Percentiles rank a stretch among this genome's conserved stretches.
Conservation (phyloP, 148 eudicot species). For the Rhododendron williamsianum region DNA sequence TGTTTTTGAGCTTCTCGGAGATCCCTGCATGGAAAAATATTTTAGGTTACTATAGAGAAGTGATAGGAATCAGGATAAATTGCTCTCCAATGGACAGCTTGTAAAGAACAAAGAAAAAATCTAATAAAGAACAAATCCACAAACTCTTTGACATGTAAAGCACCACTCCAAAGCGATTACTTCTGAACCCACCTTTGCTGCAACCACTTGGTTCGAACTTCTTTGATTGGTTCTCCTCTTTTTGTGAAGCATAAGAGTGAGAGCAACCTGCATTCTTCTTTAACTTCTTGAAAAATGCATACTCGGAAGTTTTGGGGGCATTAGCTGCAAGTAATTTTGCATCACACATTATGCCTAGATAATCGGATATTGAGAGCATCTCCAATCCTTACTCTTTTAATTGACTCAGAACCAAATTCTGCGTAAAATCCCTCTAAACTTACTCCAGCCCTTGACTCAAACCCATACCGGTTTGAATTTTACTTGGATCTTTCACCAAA, state of each 20-base stretch:
- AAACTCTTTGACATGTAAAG: neutral
- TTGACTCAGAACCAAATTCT: too few species aligned
- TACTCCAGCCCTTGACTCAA: too few species aligned
- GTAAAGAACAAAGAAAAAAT: neutral
- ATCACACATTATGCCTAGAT: neutral
- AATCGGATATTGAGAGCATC: neutral
- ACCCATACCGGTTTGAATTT: too few species aligned
- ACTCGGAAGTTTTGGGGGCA: slow-evolving; percentile 76
- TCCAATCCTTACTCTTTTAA: too few species aligned
- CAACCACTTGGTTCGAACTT: slow-evolving; percentile 16
- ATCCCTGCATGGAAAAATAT: slow-evolving; percentile 25
- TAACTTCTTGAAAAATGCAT: slow-evolving; percentile 61
- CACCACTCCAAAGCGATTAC: neutral
- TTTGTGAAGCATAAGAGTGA: slow-evolving; percentile 14
- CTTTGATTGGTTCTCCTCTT: slow-evolving; percentile 21
- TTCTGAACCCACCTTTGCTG: slow-evolving; percentile 30
- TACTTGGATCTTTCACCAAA: too few species aligned
- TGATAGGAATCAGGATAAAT: neutral
- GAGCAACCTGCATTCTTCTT: slow-evolving; percentile 37
- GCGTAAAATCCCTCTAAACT: too few species aligned
- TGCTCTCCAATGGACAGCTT: neutral
- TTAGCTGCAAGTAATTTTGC: slow-evolving; percentile 26
- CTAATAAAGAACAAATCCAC: neutral
- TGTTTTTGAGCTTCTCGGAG: slow-evolving; percentile 1
- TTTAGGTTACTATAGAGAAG: neutral